Evolutionary conservation across 768 basidiomycete species (phyloP).

Genomic region (Heimioporus sp.): DNA sequence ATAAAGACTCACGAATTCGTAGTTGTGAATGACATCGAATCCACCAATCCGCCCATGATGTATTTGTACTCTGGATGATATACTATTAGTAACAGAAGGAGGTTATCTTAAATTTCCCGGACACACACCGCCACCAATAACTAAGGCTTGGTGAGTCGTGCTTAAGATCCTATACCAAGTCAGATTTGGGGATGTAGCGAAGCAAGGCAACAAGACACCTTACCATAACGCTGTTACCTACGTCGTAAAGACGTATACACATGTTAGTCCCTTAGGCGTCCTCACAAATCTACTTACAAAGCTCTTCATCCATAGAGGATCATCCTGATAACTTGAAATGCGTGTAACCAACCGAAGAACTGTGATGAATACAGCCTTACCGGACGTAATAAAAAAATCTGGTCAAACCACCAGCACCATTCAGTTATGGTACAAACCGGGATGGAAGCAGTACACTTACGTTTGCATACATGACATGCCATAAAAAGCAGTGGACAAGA

Average conservation of each 20-base stretch:
- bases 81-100: too few species aligned
- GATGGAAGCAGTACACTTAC: neutral
- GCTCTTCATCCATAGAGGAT: neutral
- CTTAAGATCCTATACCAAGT: too few species aligned
- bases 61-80: too few species aligned
- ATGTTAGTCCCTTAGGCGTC: too few species aligned
- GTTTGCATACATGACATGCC: slow-evolving; percentile 1
- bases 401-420: neutral
- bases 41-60: too few species aligned
- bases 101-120: too few species aligned
- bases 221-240: neutral
- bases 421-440: neutral
- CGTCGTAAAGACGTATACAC: too few species aligned
- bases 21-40: too few species aligned
- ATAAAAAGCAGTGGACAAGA: neutral
- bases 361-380: neutral
- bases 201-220: neutral
- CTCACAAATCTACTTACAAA: neutral
- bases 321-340: neutral
- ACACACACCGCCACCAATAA: too few species aligned
- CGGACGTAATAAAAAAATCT: slow-evolving; percentile 1
- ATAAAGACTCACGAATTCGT: too few species aligned
- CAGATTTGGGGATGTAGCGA: too few species aligned
- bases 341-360: neutral
- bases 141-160: too few species aligned